Percentiles rank a stretch among this genome's conserved stretches.
These are phyloP conservation scores for Ramaria sp. DNA, from an alignment of 768 basidiomycete species.

Conservation along the genomic window DNA sequence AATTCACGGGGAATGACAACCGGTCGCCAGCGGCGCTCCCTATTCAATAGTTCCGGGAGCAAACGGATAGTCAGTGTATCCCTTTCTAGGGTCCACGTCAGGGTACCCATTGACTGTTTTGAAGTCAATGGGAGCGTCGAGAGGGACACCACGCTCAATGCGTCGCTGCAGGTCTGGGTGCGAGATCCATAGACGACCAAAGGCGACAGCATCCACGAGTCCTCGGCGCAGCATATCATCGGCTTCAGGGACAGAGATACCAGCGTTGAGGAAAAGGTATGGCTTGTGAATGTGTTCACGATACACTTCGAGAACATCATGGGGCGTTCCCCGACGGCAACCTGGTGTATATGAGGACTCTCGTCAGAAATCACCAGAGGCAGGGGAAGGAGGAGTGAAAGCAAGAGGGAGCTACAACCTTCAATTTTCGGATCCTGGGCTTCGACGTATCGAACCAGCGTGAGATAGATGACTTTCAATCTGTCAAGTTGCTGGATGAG, in stretches of 20 bases:
- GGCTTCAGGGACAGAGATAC: constrained; percentile 27
- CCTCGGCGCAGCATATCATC: constrained; percentile 24
- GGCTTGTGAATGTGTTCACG: constrained; percentile 23
- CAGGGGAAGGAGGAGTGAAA: not conserved
- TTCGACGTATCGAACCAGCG: constrained; percentile 2
- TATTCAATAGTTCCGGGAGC: not conserved
- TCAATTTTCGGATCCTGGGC: not conserved
- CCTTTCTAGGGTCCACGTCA: constrained; percentile 3
- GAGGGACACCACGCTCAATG: constrained; percentile 20
- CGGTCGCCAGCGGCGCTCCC: not conserved
- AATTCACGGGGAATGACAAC: not conserved
- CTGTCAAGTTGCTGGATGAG: constrained; percentile 5
- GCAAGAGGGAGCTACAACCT: not conserved
- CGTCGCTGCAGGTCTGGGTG: constrained; percentile 33
- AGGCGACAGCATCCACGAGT: constrained; percentile 26
- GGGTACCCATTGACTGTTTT: constrained; percentile 2
- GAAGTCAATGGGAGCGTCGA: constrained; percentile 14
- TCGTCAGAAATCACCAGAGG: not conserved
- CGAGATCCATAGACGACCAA: constrained; percentile 27
- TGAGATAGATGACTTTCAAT: constrained; percentile 1
- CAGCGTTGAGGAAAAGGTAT: constrained; percentile 26
- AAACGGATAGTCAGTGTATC: constrained; percentile 9
- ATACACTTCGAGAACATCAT: constrained; percentile 31
- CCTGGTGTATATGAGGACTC: constrained; percentile 16
- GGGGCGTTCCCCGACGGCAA: constrained; percentile 23